These are phyloP conservation scores for Asparagopsis taxiformis DNA, from an alignment of 31 red algal genomes.

Conservation along the genomic window DNA sequence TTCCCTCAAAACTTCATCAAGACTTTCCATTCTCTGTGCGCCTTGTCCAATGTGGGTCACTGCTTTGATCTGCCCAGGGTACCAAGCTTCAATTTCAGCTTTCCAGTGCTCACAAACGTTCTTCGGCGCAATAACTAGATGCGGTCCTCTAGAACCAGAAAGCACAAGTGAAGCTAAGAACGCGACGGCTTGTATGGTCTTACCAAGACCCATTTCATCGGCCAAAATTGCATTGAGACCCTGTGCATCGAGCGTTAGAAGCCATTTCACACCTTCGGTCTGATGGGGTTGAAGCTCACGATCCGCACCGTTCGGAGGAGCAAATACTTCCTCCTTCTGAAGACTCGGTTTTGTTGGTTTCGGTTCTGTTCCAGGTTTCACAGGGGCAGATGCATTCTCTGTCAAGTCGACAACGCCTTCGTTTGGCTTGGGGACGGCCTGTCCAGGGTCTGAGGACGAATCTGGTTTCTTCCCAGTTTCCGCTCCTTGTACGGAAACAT, in stretches of 20 bases:
- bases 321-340: constrained; percentile 31
- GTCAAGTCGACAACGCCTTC: too few relatives aligned
- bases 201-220: constrained; percentile 89
- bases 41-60: constrained; percentile 42
- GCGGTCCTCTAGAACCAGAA: constrained; percentile 41
- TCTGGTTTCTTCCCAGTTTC: too few relatives aligned
- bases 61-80: constrained; percentile 44
- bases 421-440: too few relatives aligned
- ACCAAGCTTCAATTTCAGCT: constrained; percentile 52
- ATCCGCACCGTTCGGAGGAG: constrained; percentile 21
- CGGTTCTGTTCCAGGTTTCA: too few relatives aligned
- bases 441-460: too few relatives aligned
- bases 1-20: constrained; percentile 38
- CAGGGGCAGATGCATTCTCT: too few relatives aligned
- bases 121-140: constrained; percentile 73
- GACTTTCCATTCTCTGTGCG: constrained; percentile 29
- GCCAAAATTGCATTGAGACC: constrained; percentile 79
- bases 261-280: constrained; percentile 72
- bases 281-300: constrained; percentile 57
- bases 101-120: constrained; percentile 67
- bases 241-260: constrained; percentile 51
- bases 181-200: constrained; percentile 77
- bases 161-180: constrained; percentile 56
- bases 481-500: too few relatives aligned
- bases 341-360: too few relatives aligned